Evolutionary conservation across 2,329 filamentous ascomycete species (phyloP).

Genomic region (Neospermospora avenae): DNA sequence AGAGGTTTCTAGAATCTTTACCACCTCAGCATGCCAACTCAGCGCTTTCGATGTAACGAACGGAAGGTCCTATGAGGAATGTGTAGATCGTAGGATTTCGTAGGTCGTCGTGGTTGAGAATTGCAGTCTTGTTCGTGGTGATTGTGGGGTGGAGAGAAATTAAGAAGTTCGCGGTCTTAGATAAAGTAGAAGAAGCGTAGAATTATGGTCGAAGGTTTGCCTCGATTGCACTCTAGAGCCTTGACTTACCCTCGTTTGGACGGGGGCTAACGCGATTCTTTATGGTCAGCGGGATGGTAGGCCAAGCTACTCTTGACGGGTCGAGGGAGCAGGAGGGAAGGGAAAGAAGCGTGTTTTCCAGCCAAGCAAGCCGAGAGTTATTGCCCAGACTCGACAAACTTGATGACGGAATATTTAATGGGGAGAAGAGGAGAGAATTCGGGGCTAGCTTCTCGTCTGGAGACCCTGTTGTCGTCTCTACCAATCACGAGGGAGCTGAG

Average conservation of each 20-base stretch:
- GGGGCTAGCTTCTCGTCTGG: neutral
- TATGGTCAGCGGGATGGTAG: constrained; percentile 2
- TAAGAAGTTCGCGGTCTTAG: neutral
- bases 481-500: neutral
- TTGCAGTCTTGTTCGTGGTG: neutral
- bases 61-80: constrained; percentile 7
- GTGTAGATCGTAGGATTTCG: neutral
- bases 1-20: constrained; percentile 1
- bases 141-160: neutral
- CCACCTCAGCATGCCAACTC: neutral
- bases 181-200: constrained; percentile 1
- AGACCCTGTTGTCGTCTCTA: neutral
- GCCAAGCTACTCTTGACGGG: neutral
- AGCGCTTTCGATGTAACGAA: constrained; percentile 1
- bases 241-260: neutral
- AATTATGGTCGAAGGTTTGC: neutral
- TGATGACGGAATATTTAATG: constrained; percentile 2
- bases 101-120: neutral
- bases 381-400: neutral
- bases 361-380: constrained; percentile 1
- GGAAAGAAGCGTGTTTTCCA: neutral
- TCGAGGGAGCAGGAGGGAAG: no score
- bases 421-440: neutral
- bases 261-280: constrained; percentile 1
- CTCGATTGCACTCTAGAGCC: neutral